Percentiles rank a stretch among this genome's conserved stretches.
Conservation (phyloP, 2,329 filamentous ascomycete species). For the Chaetomium sp. region DNA sequence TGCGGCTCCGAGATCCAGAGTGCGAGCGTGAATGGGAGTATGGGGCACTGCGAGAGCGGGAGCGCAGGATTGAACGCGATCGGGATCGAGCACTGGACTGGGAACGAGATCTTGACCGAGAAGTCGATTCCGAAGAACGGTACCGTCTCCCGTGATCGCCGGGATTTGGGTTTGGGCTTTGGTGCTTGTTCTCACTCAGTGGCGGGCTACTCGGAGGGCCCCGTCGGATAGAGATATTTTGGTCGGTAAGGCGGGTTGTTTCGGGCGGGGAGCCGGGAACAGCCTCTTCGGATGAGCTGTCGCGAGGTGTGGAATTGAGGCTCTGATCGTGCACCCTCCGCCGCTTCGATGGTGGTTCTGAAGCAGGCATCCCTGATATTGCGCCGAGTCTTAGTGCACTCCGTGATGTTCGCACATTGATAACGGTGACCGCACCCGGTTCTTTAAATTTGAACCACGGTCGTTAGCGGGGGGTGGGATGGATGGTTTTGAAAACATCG, state of each 20-base stretch:
- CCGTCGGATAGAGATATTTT: constrained; percentile 25
- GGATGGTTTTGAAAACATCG: not conserved
- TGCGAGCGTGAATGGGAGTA: constrained; percentile 31
- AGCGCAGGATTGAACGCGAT: constrained; percentile 21
- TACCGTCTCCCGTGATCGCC: constrained; percentile 15
- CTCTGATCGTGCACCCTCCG: constrained; percentile 37
- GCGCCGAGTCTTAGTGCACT: constrained; percentile 27
- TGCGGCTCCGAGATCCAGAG: constrained; percentile 20
- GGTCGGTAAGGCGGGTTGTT: constrained; percentile 8
- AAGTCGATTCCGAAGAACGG: constrained; percentile 16
- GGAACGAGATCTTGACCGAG: constrained; percentile 22
- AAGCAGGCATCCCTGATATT: constrained; percentile 17
- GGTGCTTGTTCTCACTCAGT: constrained; percentile 17
- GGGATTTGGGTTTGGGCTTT: not conserved
- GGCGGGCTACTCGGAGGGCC: constrained; percentile 21
- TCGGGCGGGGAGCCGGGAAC: constrained; percentile 6
- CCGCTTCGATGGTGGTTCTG: constrained; percentile 35
- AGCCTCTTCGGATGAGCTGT: constrained; percentile 36
- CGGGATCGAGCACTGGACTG: constrained; percentile 23
- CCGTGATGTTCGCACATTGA: not conserved
- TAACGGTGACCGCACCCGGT: no score
- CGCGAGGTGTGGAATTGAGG: constrained; percentile 34
- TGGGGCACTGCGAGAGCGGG: constrained; percentile 28
- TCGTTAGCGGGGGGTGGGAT: no score
- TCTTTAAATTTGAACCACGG: no score